Evolutionary conservation across 2,329 filamentous ascomycete species (phyloP).

Genomic region (Mycosphaerella sp.): DNA sequence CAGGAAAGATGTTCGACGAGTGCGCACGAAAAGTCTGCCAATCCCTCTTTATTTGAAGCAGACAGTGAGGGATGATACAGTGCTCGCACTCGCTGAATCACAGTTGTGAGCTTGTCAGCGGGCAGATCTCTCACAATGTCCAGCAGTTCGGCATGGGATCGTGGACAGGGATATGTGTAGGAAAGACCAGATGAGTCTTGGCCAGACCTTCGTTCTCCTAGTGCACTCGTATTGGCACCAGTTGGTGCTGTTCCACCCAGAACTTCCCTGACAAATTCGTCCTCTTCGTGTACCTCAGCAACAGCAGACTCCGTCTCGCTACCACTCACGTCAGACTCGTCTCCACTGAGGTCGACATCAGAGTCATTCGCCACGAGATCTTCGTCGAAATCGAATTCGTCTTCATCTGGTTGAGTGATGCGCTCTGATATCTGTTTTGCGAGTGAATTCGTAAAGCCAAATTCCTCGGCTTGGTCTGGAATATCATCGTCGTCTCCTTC

Average conservation of each 20-base stretch:
- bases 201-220: conserved; percentile 40
- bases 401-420: conserved; percentile 80
- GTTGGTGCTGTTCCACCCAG: conserved; percentile 25
- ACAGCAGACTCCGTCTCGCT: conserved; percentile 26
- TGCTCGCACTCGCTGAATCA: conserved; percentile 83
- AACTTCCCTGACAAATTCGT: conserved; percentile 44
- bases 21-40: conserved; percentile 61
- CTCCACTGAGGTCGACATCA: conserved; percentile 14
- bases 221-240: conserved; percentile 27
- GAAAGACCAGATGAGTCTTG: conserved; percentile 49
- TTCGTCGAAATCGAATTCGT: conserved; percentile 87
- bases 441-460: conserved; percentile 58
- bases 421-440: conserved; percentile 32
- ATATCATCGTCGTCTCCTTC: conserved; percentile 37
- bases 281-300: conserved; percentile 40
- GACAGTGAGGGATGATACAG: conserved; percentile 87
- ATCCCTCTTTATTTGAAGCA: conserved; percentile 75
- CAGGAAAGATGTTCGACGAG: conserved; percentile 62
- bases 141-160: conserved; percentile 68
- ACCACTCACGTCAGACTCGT: conserved; percentile 16
- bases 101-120: conserved; percentile 61
- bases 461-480: conserved; percentile 54
- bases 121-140: conserved; percentile 57
- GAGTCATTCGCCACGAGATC: conserved; percentile 80
- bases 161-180: conserved; percentile 81